Base-by-base conservation (phyloP, 1,284 basidiomycete genomes). In the Sporisorium sorghi region DNA sequence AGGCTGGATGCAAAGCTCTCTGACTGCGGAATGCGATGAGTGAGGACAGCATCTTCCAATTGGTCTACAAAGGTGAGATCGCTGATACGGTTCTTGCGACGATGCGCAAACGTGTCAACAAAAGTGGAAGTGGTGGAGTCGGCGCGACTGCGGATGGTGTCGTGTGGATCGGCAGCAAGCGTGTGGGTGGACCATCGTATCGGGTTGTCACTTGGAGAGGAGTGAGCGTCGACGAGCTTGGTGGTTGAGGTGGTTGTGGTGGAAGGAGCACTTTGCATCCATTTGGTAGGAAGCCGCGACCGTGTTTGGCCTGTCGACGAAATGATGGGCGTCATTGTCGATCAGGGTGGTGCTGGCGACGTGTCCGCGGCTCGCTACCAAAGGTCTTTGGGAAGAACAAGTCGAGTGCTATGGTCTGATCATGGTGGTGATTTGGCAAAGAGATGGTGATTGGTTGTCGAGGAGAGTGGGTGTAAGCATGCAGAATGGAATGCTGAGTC, bases 41-140 rank as follows among this genome's bases (percentile, higher is more conserved):
- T 40, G 1, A 48, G 21, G 15, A 46, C 40, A 17, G 46, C 43
- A 17, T 64, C 58, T 10, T 73, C 65, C 4, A 56, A 24, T 11
- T 53, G 53, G 23, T 73, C 65, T 2, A 73, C 56, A 30, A 35
- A 65, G 19, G 71, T 68, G 46, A 73, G 54, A 33, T 68, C 71
- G 58, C 71, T 73, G 58, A 73, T 32, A 19, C 71, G 57, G 40
- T 58, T 68, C 60, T 62, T 68, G 32, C 71, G 65, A 21, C 71
- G 65, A 33, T 64, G 65, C 3, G 71, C 65, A 50, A 73, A 73
- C 15, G 65, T 68, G 32, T 73, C 71, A 30, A 70, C 67, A 37
- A 53, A 70, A 11, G 67, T 68, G n/a, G 56, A 67, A 19, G 63
- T 56, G 37, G 60, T 73, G 21, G 64, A 64, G 39, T 68, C 64